Conservation (phyloP, 768 basidiomycete species). For the Suillus sp. region DNA sequence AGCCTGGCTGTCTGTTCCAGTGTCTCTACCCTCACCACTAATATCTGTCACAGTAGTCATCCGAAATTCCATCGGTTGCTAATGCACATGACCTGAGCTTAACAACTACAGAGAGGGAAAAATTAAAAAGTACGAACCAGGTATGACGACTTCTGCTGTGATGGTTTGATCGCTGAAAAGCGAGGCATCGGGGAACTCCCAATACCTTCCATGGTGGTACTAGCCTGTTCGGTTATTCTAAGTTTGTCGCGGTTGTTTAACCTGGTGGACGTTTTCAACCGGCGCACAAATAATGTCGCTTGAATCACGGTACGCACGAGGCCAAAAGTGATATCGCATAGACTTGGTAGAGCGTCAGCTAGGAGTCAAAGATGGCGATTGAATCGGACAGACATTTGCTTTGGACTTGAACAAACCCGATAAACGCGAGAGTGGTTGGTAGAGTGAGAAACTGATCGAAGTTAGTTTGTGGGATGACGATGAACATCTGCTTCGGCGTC, state of each 20-base stretch:
- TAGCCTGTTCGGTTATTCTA: neutral
- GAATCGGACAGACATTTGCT: conserved; percentile 17
- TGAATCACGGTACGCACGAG: conserved; percentile 16
- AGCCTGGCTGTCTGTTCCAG: neutral
- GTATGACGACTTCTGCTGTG: neutral
- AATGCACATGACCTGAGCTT: neutral
- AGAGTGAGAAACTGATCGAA: conserved; percentile 13
- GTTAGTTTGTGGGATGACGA: neutral
- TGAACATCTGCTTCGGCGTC: neutral
- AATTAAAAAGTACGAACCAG: no score
- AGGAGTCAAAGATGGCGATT: neutral
- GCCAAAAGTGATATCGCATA: conserved; percentile 22
- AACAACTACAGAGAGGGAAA: neutral
- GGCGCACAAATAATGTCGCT: no score
- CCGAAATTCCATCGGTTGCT: conserved; percentile 2
- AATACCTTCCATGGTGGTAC: neutral
- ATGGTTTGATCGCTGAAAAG: neutral
- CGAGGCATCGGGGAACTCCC: neutral
- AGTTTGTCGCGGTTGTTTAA: conserved; percentile 4
- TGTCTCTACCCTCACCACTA: neutral
- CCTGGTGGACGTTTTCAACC: neutral
- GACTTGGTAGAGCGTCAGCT: conserved; percentile 7
- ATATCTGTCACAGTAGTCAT: neutral
- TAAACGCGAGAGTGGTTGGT: conserved; percentile 8
- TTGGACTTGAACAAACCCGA: conserved; percentile 20